phyloP scores from a whole-genome alignment of 1,284 basidiomycete species.

The Cutaneotrichosporon sp. region DNA sequence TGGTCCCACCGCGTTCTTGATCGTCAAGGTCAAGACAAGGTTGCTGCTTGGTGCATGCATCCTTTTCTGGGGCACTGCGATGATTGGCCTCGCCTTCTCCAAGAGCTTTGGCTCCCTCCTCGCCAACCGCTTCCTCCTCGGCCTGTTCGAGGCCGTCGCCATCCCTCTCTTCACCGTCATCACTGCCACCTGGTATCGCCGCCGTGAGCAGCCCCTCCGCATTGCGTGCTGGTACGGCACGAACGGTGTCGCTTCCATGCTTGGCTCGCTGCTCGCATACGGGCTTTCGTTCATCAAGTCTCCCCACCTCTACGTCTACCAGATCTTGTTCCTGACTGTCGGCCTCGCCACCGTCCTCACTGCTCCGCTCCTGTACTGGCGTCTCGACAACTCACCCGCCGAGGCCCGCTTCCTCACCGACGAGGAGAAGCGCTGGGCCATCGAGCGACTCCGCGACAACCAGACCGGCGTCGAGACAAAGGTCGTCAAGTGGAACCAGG shows the following conservation, averaged over 20 bases:
- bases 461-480: conserved; percentile 40
- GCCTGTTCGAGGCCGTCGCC: conserved; percentile 29
- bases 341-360: conserved; percentile 48
- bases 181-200: conserved; percentile 52
- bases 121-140: conserved; percentile 30
- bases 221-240: conserved; percentile 40
- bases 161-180: conserved; percentile 40
- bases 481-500: conserved; percentile 46
- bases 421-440: conserved; percentile 42
- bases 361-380: conserved; percentile 39
- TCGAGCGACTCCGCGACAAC: conserved; percentile 51
- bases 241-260: conserved; percentile 28
- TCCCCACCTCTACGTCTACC: conserved; percentile 32
- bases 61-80: conserved; percentile 21
- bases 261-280: conserved; percentile 39
- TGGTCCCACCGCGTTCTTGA: conserved; percentile 45
- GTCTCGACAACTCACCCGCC: conserved; percentile 44
- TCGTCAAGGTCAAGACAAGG: conserved; percentile 36
- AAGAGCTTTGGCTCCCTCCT: conserved; percentile 18
- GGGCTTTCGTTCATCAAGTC: conserved; percentile 32
- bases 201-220: conserved; percentile 49
- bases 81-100: conserved; percentile 22
- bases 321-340: conserved; percentile 49
- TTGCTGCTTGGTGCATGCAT: conserved; percentile 20
- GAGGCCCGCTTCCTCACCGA: conserved; percentile 43